phyloP scores from a whole-genome alignment of 1,139 yeast genomes.

The Candida dubliniensis region DNA sequence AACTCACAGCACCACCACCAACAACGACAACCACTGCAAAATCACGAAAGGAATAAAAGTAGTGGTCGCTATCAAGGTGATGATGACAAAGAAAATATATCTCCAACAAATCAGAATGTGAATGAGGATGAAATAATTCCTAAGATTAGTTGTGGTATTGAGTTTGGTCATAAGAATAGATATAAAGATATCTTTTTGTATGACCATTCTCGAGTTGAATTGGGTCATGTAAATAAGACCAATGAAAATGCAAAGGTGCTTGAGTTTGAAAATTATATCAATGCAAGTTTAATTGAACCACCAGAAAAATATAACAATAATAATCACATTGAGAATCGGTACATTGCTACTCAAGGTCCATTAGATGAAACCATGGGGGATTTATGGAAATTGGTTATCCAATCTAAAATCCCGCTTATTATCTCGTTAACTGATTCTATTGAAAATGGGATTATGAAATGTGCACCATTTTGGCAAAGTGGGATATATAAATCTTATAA shows the following conservation, averaged over 20 bases:
- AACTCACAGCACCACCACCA: too few species aligned
- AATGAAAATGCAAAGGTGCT: constrained; percentile 20
- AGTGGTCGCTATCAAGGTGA: background rate
- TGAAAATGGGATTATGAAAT: constrained; percentile 54
- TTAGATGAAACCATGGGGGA: constrained; percentile 72
- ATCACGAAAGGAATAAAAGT: background rate
- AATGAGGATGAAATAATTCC: constrained; percentile 18
- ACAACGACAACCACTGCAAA: too few species aligned
- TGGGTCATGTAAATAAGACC: constrained; percentile 19
- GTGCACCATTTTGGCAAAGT: constrained; percentile 55
- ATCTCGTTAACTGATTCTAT: constrained; percentile 52
- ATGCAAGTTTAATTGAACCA: constrained; percentile 56
- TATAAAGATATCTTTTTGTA: constrained; percentile 49
- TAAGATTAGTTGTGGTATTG: constrained; percentile 56
- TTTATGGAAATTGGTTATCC: constrained; percentile 72
- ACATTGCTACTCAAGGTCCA: constrained; percentile 89
- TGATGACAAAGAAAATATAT: background rate
- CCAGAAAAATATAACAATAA: constrained; percentile 7
- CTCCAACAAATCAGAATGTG: constrained; percentile 12
- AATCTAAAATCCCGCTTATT: constrained; percentile 41
- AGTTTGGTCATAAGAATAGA: constrained; percentile 61
- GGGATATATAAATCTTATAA: constrained; percentile 45
- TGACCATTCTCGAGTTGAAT: constrained; percentile 64
- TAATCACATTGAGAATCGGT: constrained; percentile 26
- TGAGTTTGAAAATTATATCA: constrained; percentile 40